Conservation (phyloP, 345 rosid species). For the Dipteronia dyeriana region DNA sequence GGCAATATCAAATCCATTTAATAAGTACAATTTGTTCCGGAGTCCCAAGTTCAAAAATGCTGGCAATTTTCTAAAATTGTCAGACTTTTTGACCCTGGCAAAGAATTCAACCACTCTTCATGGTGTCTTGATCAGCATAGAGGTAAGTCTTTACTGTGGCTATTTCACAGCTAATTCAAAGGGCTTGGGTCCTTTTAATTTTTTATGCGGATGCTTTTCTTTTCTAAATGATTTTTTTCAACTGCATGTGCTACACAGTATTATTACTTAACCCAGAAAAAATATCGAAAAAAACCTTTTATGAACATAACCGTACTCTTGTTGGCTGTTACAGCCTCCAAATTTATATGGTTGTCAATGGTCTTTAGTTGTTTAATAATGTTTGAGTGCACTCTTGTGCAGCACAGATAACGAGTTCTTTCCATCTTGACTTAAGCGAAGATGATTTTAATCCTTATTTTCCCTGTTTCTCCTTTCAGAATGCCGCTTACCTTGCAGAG, state of each 20-base stretch:
- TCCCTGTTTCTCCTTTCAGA: constrained; percentile 46
- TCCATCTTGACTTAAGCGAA: neutral
- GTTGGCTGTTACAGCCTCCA: neutral
- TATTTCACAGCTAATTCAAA: too few relatives aligned
- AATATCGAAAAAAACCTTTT: too few relatives aligned
- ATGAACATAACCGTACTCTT: too few relatives aligned
- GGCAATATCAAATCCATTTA: constrained; percentile 54
- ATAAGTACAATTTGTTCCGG: constrained; percentile 32
- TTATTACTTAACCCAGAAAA: too few relatives aligned
- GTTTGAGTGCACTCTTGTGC: neutral
- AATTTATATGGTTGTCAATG: neutral
- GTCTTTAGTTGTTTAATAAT: neutral
- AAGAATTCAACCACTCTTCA: constrained; percentile 61
- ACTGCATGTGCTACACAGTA: neutral
- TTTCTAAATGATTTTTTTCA: too few relatives aligned
- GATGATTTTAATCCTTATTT: constrained; percentile 7
- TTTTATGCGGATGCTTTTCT: too few relatives aligned
- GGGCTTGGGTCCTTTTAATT: too few relatives aligned
- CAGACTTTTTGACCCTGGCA: constrained; percentile 67
- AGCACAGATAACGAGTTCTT: neutral
- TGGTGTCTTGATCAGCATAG: constrained; percentile 78
- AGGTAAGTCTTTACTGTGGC: constrained; percentile 52
- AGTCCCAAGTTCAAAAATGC: constrained; percentile 50
- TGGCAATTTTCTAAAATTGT: constrained; percentile 54
- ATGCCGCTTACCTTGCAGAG: constrained; percentile 69